Conservation (phyloP, 495 filamentous ascomycete species). For the Penicillium herquei region DNA sequence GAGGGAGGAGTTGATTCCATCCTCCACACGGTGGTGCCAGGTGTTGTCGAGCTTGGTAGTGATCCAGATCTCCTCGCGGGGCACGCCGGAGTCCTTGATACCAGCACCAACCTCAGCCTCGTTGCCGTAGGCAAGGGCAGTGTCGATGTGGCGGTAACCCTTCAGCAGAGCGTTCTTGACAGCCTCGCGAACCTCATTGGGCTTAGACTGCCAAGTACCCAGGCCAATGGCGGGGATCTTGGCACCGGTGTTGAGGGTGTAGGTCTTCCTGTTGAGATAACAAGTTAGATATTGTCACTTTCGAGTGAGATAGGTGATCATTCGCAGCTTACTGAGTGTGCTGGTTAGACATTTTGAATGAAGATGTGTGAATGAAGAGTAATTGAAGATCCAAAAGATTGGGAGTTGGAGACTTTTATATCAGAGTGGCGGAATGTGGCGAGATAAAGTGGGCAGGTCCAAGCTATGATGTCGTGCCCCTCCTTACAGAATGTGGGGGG, state of each 20-base stretch:
- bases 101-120: slow-evolving; percentile 80
- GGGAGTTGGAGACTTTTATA: slow-evolving; percentile 9
- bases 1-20: slow-evolving; percentile 68
- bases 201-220: slow-evolving; percentile 76
- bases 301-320: neutral
- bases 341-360: slow-evolving; percentile 39
- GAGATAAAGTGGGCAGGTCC: slow-evolving; percentile 37
- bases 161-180: slow-evolving; percentile 72
- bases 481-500: slow-evolving; percentile 7
- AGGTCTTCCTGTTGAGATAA: slow-evolving; percentile 50
- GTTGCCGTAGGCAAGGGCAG: slow-evolving; percentile 81
- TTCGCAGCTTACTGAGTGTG: slow-evolving; percentile 36
- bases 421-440: neutral
- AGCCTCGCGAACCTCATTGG: slow-evolving; percentile 63
- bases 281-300: slow-evolving; percentile 1
- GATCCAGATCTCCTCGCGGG: slow-evolving; percentile 78
- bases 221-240: slow-evolving; percentile 80
- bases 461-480: slow-evolving; percentile 29
- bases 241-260: slow-evolving; percentile 75
- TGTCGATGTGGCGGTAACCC: slow-evolving; percentile 73
- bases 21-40: slow-evolving; percentile 68
- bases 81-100: slow-evolving; percentile 75
- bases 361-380: neutral
- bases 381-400: neutral
- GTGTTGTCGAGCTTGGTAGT: slow-evolving; percentile 87